Conservation (phyloP, 2,329 filamentous ascomycete genomes). For the Ophiocordyceps robertsii region DNA sequence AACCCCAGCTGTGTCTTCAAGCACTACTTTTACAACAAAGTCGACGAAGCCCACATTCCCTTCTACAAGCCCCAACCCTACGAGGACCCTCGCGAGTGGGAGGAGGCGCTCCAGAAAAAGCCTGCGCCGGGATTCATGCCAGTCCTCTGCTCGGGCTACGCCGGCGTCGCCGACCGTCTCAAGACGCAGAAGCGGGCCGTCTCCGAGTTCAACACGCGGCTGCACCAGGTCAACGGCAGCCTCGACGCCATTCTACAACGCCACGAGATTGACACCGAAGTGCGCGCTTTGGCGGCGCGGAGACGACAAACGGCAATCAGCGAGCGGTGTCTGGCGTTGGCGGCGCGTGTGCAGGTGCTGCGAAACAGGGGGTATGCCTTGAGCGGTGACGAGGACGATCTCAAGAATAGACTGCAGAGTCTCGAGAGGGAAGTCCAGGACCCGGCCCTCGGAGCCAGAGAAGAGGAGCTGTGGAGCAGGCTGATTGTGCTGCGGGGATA, state of each 20-base stretch:
- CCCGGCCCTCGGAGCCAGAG: slow-evolving; percentile 58
- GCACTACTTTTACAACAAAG: slow-evolving; percentile 79
- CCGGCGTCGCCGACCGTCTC: slow-evolving; percentile 57
- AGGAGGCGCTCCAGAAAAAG: slow-evolving; percentile 69
- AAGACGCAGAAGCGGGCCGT: slow-evolving; percentile 59
- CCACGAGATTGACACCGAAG: slow-evolving; percentile 65
- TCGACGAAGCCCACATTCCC: slow-evolving; percentile 59
- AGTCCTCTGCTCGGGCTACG: slow-evolving; percentile 62
- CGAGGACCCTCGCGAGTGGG: slow-evolving; percentile 70
- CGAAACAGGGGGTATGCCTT: slow-evolving; percentile 72
- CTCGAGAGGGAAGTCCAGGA: slow-evolving; percentile 61
- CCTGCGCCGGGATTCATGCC: slow-evolving; percentile 66
- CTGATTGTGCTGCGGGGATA: slow-evolving; percentile 64
- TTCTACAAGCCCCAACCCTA: slow-evolving; percentile 58
- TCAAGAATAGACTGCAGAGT: slow-evolving; percentile 56
- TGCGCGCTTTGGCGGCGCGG: slow-evolving; percentile 58
- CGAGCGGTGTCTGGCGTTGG: slow-evolving; percentile 59
- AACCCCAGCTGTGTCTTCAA: slow-evolving; percentile 61
- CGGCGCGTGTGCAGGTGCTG: slow-evolving; percentile 67
- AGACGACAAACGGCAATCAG: slow-evolving; percentile 60
- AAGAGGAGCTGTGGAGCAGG: slow-evolving; percentile 77
- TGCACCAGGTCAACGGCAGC: slow-evolving; percentile 69
- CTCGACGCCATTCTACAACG: slow-evolving; percentile 59
- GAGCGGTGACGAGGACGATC: slow-evolving; percentile 64
- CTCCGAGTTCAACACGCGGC: slow-evolving; percentile 52